phyloP scores from a whole-genome alignment of 495 filamentous ascomycete species.

The Amorphotheca resinae region DNA sequence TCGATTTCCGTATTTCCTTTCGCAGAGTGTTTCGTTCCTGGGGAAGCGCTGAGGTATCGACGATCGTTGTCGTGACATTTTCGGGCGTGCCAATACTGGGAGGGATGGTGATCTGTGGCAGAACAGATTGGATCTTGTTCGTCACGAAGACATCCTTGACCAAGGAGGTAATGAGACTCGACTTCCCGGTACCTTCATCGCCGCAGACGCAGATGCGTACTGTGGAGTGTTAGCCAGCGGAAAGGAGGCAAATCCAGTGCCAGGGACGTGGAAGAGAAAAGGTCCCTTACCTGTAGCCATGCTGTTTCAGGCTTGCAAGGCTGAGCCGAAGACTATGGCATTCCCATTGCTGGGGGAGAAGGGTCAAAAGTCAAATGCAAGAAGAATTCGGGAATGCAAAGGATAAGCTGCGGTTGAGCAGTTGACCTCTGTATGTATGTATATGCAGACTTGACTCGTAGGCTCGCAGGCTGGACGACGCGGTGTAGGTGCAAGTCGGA shows the following conservation, averaged over 20 bases:
- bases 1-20: constrained; percentile 90
- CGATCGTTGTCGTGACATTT: constrained; percentile 89
- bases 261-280: neutral
- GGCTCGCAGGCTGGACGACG: no score
- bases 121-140: constrained; percentile 84
- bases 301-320: constrained; percentile 17
- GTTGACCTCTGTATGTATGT: no score
- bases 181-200: constrained; percentile 69
- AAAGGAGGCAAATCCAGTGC: no score
- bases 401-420: no score
- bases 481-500: no score
- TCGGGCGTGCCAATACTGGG: constrained; percentile 75
- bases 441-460: no score
- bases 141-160: constrained; percentile 93
- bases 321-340: constrained; percentile 10
- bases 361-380: neutral
- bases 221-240: constrained; percentile 18
- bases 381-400: no score
- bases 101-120: constrained; percentile 88
- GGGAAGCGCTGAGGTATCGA: constrained; percentile 91
- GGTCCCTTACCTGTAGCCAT: constrained; percentile 19
- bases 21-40: constrained; percentile 80
- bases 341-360: constrained; percentile 6
- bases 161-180: constrained; percentile 60
- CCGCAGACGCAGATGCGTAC: constrained; percentile 95